Evolutionary conservation across 148 eudicot genomes (phyloP), one percentile per base, ranked within the genome.

Genomic region (Rhododendron vialii): DNA sequence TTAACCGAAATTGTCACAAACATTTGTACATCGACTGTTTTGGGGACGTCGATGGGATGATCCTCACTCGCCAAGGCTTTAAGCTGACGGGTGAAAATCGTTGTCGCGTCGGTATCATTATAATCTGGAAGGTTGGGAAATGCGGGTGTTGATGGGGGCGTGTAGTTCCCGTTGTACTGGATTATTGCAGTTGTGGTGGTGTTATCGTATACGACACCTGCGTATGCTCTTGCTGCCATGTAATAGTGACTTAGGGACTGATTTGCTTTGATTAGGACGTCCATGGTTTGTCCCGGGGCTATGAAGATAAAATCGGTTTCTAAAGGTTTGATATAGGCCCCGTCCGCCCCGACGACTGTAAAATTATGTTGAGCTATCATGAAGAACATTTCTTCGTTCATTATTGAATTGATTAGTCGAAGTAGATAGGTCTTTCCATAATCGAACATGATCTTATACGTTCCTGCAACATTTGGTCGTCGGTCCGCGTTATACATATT

Each of bases 261-360:
- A 84, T 87, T 57, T 45, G 91, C 87, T 0, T 65, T 82, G 30
- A 87, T 33, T 18, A 89, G 79, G 8, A 87, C 30, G 59, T 89
- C 91, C 89, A 89, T 84, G 80, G 90, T 84, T 76, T 89, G 90
- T 30, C 90, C 88, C 2, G 88, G 87, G 43, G 88, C 77, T 83
- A 89, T 89, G 78, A 87, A 78, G 78, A 89, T 87, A 74, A 73
- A 86, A 50, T 51, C 76, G 35, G 89, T 89, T 9, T 12, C 73
- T 18, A 89, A 15, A 28, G 90, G 90, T 38, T 89, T 89, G 50
- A 82, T 82, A 71, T 89, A 87, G 51, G 87, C 87, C 1, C 73
- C 89, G 65, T 89, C 90, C 35, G 69, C 50, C 4, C 82, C 90
- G 10, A 87, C 90, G 1, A 89, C 87, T 9, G 53, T 47, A 7